Evolutionary conservation across 2,329 filamentous ascomycete species (phyloP), one percentile per base, ranked within the genome.

Genomic region (Sordariomycetes sp.): DNA sequence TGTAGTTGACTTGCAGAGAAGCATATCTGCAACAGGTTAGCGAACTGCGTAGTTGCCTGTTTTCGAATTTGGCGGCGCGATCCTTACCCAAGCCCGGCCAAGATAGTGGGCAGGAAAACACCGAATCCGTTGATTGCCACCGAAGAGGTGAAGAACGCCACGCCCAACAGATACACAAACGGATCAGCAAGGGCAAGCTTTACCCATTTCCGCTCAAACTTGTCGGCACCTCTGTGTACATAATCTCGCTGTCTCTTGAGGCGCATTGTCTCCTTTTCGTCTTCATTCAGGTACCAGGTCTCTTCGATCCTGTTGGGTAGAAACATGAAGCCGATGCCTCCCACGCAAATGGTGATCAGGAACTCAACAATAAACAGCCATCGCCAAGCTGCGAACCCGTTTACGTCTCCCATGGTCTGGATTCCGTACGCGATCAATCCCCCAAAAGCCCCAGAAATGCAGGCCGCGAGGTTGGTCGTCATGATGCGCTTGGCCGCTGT

Each of bases 311-410:
- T 63, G 34, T 66, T 63, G 0, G 61, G 61, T 3, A 72, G 58
- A 42, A 64, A 59, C 37, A 57, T 54, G 50, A 59, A 59, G 18
- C 48, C 46, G 5, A 40, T 35, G 17, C 46, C 42, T 3, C 53
- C 48, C 8, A 58, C 34, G 4, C 44, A 37, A 0, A 60, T 33
- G 3, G 59, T 57, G 3, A 58, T 44, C 2, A 53, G 39, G 3
- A 63, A 61, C 36, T 69, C 64, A 0, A 63, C 51, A 21, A 68
- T 65, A 37, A 71, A 72, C 0, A 69, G 47, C 68, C 67, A 72
- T 34, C 65, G 43, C 68, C 68, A 72, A 1, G 68, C 66, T 2
- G 53, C 51, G 2, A 72, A 49, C 0, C 67, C 66, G 19, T 54
- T 56, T 2, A 47, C 50, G 1, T 58, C 61, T 10, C 70, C 64